Percentiles rank a stretch among this genome's conserved stretches.
These are phyloP conservation scores for Hymenoscyphus fraxineus DNA, from an alignment of 2,329 filamentous ascomycete species.

Conservation along the genomic window DNA sequence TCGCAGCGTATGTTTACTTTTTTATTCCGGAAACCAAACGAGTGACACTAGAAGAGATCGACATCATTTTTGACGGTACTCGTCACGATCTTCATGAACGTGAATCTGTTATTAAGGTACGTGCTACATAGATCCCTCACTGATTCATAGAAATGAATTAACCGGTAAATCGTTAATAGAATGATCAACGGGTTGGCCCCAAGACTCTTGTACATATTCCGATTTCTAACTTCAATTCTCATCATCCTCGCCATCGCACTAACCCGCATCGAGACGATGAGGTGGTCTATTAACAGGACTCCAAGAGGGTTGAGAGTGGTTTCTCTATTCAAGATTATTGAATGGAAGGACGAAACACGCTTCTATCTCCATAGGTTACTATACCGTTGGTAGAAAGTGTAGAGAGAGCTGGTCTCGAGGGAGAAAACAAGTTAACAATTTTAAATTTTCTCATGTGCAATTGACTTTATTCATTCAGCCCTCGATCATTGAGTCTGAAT, in stretches of 20 bases:
- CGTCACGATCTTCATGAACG: neutral
- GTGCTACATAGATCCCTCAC: neutral
- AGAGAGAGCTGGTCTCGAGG: no score
- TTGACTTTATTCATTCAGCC: no score
- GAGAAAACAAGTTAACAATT: no score
- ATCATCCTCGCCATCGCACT: neutral
- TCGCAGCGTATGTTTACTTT: conserved; percentile 49
- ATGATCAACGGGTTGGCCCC: neutral
- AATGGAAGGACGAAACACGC: no score
- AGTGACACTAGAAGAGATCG: conserved; percentile 52
- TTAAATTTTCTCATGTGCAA: no score
- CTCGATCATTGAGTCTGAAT: no score
- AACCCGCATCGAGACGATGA: neutral
- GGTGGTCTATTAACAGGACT: no score
- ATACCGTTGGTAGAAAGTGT: no score
- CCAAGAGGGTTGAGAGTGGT: no score
- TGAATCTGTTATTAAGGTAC: neutral
- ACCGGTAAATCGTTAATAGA: neutral
- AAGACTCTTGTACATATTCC: neutral
- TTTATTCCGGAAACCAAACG: conserved; percentile 54
- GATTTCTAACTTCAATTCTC: neutral
- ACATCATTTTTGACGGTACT: conserved; percentile 46
- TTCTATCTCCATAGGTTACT: no score
- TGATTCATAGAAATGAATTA: neutral
- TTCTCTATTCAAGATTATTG: no score